Evolutionary conservation across 2,329 filamentous ascomycete genomes (phyloP).

Genomic region (Bipolaris sorokiniana): DNA sequence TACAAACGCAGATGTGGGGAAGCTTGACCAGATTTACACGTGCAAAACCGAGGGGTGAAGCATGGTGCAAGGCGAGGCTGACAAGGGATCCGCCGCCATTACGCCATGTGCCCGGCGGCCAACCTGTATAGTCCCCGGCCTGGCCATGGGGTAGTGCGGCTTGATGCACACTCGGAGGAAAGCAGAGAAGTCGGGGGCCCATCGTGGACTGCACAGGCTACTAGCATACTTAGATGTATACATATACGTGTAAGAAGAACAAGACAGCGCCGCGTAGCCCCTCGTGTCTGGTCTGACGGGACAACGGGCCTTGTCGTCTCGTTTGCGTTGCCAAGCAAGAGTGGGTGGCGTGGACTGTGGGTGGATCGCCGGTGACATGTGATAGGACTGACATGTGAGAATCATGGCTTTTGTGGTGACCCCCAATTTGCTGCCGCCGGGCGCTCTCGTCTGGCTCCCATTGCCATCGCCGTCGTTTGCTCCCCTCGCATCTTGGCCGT

Average conservation of each 20-base stretch:
- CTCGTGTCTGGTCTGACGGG: background rate
- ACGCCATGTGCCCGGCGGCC: background rate
- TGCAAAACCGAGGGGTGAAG: slow-evolving; percentile 3
- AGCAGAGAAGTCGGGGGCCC: too few species aligned
- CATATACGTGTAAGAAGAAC: too few species aligned
- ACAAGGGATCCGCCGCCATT: background rate
- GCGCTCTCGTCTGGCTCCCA: slow-evolving; percentile 9
- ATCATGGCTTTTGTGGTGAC: slow-evolving; percentile 23
- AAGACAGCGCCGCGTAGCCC: background rate
- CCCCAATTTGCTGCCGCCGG: slow-evolving; percentile 28
- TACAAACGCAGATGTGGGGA: slow-evolving; percentile 6
- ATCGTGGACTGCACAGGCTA: background rate
- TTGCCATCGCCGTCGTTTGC: background rate
- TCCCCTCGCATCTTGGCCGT: slow-evolving; percentile 11
- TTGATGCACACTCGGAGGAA: too few species aligned
- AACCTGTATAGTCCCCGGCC: background rate
- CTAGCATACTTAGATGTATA: background rate
- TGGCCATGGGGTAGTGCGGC: background rate
- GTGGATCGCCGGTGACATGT: slow-evolving; percentile 26
- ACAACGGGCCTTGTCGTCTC: background rate
- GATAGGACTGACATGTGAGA: slow-evolving; percentile 35
- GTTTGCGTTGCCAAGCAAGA: slow-evolving; percentile 17
- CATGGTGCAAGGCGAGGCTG: slow-evolving; percentile 4
- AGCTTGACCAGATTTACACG: slow-evolving; percentile 6
- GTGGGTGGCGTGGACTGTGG: slow-evolving; percentile 22